phyloP scores from a whole-genome alignment of 202 grass and related monocot genomes.

The Schoenoplectus tabernaemontani region DNA sequence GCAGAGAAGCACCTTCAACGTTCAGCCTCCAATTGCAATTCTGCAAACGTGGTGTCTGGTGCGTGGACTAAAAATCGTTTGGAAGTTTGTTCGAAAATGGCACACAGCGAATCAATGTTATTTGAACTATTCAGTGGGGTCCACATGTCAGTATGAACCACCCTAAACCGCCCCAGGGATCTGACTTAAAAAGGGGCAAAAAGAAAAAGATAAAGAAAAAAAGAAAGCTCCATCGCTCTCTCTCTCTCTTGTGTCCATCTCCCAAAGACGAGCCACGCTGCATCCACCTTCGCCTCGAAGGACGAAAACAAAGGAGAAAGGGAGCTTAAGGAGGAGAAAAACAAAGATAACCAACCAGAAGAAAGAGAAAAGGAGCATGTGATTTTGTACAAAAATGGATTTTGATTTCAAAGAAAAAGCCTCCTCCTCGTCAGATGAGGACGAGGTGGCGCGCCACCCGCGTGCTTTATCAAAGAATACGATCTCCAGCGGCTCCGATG shows the following conservation, averaged over 20 bases:
- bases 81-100: not conserved
- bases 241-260: not conserved
- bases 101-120: no score
- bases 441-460: slow-evolving; percentile 26
- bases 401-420: slow-evolving; percentile 70
- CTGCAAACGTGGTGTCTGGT: no score
- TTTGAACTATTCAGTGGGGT: not conserved
- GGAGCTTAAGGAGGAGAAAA: not conserved
- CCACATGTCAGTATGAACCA: not conserved
- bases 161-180: no score
- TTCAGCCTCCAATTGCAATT: no score
- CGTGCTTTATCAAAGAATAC: slow-evolving; percentile 48
- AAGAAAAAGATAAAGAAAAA: not conserved
- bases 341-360: not conserved
- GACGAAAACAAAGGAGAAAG: not conserved
- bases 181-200: not conserved
- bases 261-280: not conserved
- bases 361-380: not conserved
- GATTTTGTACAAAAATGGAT: slow-evolving; percentile 40
- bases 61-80: not conserved
- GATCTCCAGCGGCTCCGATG: slow-evolving; percentile 20
- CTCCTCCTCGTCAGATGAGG: slow-evolving; percentile 62
- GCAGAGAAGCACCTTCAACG: not conserved
- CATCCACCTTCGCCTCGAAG: not conserved
- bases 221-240: not conserved